Base-by-base conservation (phyloP, 1,284 basidiomycete genomes). In the Golubevia sp. region DNA sequence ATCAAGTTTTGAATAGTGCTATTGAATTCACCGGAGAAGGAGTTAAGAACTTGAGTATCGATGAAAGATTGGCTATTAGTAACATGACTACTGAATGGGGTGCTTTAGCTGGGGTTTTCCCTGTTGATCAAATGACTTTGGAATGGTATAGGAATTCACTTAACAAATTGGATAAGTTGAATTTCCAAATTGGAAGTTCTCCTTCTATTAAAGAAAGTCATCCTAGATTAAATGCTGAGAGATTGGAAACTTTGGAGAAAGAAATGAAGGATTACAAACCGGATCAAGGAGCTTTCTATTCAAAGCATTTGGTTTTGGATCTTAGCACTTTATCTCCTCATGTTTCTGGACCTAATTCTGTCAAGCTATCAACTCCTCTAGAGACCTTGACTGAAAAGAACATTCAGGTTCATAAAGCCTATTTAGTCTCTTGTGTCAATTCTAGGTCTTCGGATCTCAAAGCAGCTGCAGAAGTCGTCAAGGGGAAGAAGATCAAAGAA, bases 21-120 rank as follows among this genome's bases (percentile, higher is more conserved):
- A 92, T 99, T 84, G 97, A 99, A 84, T 99, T 99, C 85, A 90
- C 91, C 1, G 96, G 96, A n/a, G 90, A 92, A 38, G 97, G 96
- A 21, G 87, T 98, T n/a, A 79, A 88, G 24, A 87, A 89, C 34
- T 87, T 99, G 51, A 86, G 89, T 0, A 88, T 99, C 52, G 96
- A 99, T 80, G 94, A 99, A 79, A 89, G 96, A 38, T 87, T 99
- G 58, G 96, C 96, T 0, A 98, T 99, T 59, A 63, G 70, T 59
- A 84, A 84, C 71, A 99, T 99, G 96, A 98, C 96, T 2, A 99
- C 97, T 18, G 96, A 99, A 84, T 99, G 96, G 96, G 96, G 96
- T 57, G 96, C 96, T 1, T 89, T 99, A 0, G 94, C 90, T 5
- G 96, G 96, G 50, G 90, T 97, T 13, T 99, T 99, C 86, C 95